These are phyloP conservation scores for Cordyceps pruinosa DNA, from an alignment of 2,329 filamentous ascomycete genomes.

Conservation along the genomic window DNA sequence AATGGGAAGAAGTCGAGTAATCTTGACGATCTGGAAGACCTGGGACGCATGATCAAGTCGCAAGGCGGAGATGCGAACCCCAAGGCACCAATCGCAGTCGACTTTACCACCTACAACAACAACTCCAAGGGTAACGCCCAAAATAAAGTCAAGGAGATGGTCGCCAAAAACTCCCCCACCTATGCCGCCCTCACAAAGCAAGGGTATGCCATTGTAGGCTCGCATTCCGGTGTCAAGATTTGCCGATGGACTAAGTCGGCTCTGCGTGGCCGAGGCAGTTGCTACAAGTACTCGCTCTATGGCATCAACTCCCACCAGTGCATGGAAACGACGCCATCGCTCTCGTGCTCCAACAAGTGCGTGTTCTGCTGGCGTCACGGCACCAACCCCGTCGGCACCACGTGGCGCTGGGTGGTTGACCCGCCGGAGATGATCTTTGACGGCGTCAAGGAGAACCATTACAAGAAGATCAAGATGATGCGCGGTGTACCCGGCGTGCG, in stretches of 20 bases:
- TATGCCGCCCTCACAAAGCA: slow-evolving; percentile 88
- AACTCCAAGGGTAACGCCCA: slow-evolving; percentile 36
- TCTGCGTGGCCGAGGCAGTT: slow-evolving; percentile 84
- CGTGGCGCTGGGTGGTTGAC: slow-evolving; percentile 94
- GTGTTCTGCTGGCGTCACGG: slow-evolving; percentile 99
- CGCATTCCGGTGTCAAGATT: slow-evolving; percentile 94
- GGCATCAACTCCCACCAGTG: slow-evolving; percentile 94
- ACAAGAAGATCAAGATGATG: slow-evolving; percentile 97
- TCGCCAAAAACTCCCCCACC: slow-evolving; percentile 82
- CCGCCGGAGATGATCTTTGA: slow-evolving; percentile 83
- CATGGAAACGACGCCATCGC: slow-evolving; percentile 94
- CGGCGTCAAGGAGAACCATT: slow-evolving; percentile 85
- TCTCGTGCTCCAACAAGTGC: slow-evolving; percentile 97
- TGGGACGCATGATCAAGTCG: slow-evolving; percentile 58
- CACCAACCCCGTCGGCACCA: slow-evolving; percentile 93
- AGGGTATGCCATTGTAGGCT: slow-evolving; percentile 91
- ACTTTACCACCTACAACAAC: slow-evolving; percentile 72
- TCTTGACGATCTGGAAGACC: slow-evolving; percentile 78
- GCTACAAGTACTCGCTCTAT: slow-evolving; percentile 98
- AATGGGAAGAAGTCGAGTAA: slow-evolving; percentile 28
- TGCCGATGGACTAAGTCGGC: slow-evolving; percentile 98
- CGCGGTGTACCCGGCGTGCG: slow-evolving; percentile 88
- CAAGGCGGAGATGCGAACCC: slow-evolving; percentile 31
- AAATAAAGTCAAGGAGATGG: slow-evolving; percentile 77
- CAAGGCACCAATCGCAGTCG: slow-evolving; percentile 60